These are phyloP conservation scores for Protomyces lactucae-debilis DNA, from an alignment of 1,139 yeast species.

Conservation along the genomic window DNA sequence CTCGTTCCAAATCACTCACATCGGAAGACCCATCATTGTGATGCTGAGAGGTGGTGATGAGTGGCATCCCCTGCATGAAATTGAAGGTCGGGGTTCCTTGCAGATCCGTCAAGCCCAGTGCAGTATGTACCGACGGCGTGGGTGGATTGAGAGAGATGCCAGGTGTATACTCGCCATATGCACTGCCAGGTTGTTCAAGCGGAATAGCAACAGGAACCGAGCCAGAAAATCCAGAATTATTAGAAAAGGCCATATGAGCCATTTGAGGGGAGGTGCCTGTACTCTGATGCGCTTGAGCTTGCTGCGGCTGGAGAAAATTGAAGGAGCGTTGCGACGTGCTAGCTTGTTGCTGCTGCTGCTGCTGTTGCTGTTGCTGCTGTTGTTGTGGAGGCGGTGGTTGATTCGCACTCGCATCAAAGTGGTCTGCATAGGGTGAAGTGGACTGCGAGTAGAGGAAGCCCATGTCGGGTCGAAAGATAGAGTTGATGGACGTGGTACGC, in stretches of 20 bases:
- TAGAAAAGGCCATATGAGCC: background rate
- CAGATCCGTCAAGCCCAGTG: background rate
- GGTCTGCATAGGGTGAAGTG: background rate
- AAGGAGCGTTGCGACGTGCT: background rate
- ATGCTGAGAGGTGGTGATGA: conserved; percentile 11
- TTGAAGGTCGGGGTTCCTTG: background rate
- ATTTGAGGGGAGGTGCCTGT: background rate
- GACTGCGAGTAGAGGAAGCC: background rate
- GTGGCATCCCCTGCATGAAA: conserved; percentile 8
- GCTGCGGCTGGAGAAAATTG: background rate
- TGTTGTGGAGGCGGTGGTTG: background rate
- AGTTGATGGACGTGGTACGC: conserved; percentile 16
- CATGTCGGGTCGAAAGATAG: conserved; percentile 9
- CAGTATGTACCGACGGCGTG: background rate
- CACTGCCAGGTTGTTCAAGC: background rate
- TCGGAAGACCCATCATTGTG: background rate
- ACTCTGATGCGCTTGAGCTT: background rate
- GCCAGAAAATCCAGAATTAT: background rate
- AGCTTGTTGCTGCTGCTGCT: background rate
- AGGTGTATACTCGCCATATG: conserved; percentile 1
- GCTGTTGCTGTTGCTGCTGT: no score
- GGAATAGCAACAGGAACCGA: background rate
- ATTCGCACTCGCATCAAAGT: background rate
- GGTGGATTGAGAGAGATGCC: conserved; percentile 23
- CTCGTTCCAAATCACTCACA: background rate